These are phyloP conservation scores for Plantago coronopus DNA, from an alignment of 305 asterid genomes.

Conservation along the genomic window DNA sequence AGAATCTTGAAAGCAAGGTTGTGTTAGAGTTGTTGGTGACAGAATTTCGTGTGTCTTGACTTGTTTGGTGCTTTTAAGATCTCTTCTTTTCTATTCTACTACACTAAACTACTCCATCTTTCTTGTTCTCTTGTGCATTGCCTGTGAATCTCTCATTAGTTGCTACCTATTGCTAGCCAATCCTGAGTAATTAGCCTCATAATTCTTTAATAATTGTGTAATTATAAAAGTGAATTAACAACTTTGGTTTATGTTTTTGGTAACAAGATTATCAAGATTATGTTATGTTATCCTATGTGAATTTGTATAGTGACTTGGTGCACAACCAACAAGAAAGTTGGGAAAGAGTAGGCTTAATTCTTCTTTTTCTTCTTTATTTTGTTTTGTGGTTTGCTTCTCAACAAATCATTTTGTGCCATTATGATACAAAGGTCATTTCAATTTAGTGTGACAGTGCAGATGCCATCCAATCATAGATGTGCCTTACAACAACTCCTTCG, in stretches of 20 bases:
- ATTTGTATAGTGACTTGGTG: constrained; percentile 8
- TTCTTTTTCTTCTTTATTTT: no score
- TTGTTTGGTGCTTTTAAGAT: constrained; percentile 46
- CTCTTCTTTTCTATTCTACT: constrained; percentile 19
- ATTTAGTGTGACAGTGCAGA: no score
- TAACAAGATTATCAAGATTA: no score
- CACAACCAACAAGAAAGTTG: constrained; percentile 4
- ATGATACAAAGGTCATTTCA: no score
- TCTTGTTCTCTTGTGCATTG: constrained; percentile 11
- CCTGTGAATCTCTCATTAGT: constrained; percentile 23
- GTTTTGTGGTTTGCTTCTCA: no score
- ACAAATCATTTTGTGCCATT: no score
- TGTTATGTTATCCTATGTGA: constrained; percentile 11
- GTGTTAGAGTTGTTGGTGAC: constrained; percentile 36
- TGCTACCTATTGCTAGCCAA: constrained; percentile 12
- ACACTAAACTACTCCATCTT: neutral
- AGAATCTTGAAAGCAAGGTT: constrained; percentile 33
- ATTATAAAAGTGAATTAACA: neutral
- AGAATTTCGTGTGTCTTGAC: constrained; percentile 28
- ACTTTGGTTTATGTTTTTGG: constrained; percentile 16
- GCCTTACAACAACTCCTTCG: no score
- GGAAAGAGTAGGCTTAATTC: no score
- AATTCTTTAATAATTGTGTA: constrained; percentile 2
- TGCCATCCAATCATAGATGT: no score
- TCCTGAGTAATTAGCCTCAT: neutral